Evolutionary conservation across 208 protist species (phyloP).

Genomic region (Blastocrithidia nonstop): DNA sequence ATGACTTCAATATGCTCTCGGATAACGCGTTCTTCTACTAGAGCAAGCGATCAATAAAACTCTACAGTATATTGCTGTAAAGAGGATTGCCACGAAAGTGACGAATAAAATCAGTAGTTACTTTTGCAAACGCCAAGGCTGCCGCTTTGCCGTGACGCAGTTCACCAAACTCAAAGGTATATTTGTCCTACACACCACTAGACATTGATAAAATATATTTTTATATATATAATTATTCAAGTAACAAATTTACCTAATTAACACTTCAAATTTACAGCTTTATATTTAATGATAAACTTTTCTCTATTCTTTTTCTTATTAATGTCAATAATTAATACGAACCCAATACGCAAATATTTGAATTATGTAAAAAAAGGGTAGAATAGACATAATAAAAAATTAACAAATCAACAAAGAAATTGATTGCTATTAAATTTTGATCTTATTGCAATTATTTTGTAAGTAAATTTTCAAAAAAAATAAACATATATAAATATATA

Average conservation of each 20-base stretch:
- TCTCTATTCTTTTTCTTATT: too few relatives aligned
- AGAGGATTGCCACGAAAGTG: conserved; percentile 23
- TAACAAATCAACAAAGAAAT: too few relatives aligned
- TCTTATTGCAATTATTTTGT: too few relatives aligned
- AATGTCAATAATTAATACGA: too few relatives aligned
- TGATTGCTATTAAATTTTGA: too few relatives aligned
- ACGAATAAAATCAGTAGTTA: conserved; percentile 41
- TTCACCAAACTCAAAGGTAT: conserved; percentile 68
- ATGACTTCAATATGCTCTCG: conserved; percentile 16
- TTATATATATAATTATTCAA: conserved; percentile 5
- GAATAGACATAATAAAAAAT: too few relatives aligned
- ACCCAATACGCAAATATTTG: too few relatives aligned
- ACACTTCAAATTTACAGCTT: too few relatives aligned
- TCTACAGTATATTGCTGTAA: conserved; percentile 39
- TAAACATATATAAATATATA: neutral
- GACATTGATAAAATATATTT: neutral
- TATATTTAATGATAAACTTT: too few relatives aligned
- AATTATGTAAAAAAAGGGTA: too few relatives aligned
- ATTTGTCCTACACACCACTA: conserved; percentile 18
- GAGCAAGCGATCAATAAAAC: conserved; percentile 25
- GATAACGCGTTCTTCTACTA: conserved; percentile 13
- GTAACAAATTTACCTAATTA: too few relatives aligned
- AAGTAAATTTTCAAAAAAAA: too few relatives aligned
- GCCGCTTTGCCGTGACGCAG: conserved; percentile 25
- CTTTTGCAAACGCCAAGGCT: conserved; percentile 45